Percentiles rank a stretch among this genome's conserved stretches.
Conservation (phyloP, 352 stramenopile species). For the Phytophthora kernoviae region DNA sequence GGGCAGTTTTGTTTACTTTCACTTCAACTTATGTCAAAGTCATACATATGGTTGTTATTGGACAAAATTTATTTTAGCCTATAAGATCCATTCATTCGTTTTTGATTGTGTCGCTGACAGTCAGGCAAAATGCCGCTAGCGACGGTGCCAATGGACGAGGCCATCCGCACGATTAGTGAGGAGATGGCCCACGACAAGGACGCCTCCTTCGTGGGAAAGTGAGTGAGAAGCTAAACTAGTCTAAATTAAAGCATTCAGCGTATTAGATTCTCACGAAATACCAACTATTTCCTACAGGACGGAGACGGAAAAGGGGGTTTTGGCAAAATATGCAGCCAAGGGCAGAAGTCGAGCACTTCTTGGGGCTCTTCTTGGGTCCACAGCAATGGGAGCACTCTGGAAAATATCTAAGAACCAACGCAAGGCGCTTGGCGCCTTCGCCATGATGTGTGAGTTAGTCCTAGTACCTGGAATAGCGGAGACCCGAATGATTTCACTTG, state of each 20-base stretch:
- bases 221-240: slow-evolving; percentile 17
- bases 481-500: not conserved
- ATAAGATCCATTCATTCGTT: not conserved
- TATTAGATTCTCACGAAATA: slow-evolving; percentile 3
- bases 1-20: no score
- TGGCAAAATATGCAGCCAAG: slow-evolving; percentile 53
- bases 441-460: slow-evolving; percentile 44
- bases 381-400: slow-evolving; percentile 41
- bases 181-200: slow-evolving; percentile 62
- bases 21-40: not conserved
- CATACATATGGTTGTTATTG: not conserved
- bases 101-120: slow-evolving; percentile 13
- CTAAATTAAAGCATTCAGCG: not conserved
- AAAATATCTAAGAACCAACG: slow-evolving; percentile 49
- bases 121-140: slow-evolving; percentile 21
- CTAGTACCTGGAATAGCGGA: no score
- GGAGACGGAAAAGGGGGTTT: slow-evolving; percentile 63
- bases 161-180: slow-evolving; percentile 65
- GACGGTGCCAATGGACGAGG: slow-evolving; percentile 51
- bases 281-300: slow-evolving; percentile 40
- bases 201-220: slow-evolving; percentile 60
- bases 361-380: slow-evolving; percentile 44
- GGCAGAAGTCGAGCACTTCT: slow-evolving; percentile 52
- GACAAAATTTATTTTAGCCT: no score
- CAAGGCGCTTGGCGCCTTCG: slow-evolving; percentile 37